Base-by-base conservation (phyloP, 2,329 filamentous ascomycete genomes). In the Gaeumannomyces sp. region DNA sequence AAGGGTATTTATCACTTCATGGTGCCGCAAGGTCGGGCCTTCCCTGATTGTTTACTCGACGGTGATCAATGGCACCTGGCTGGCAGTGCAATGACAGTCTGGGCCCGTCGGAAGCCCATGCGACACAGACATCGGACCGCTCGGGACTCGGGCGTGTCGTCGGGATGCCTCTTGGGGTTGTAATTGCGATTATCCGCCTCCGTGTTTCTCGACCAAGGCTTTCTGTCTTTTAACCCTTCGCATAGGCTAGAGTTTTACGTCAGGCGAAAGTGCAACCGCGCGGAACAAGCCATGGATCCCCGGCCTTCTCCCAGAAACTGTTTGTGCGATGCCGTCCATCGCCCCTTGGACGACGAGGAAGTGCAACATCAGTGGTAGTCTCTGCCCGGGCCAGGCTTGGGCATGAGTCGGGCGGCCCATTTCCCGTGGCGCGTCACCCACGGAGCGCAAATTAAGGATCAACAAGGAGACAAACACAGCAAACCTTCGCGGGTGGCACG, bases 401-500 rank as follows among this genome's bases (percentile, higher is more conserved):
- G 45, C 45, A n/a, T 14, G 45, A 53, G 45, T 53, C 45, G 45
- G 22, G 45, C 45, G 6, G 22, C 45, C 45, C 45, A 53, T 53
- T 53, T 53, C 45, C 45, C 45, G 19, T 53, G 45, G 45, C 45
- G 45, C 19, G 45, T n/a, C 19, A n/a, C 22, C 45, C 19, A 53
- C 45, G 45, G 16, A 22, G 45, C 19, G 45, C 45, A 53, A 53
- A 53, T 53, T 53, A 53, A 53, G 22, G 45, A n/a, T n/a, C 22
- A 0, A 76, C 78, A 53, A 35, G 10, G 19, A 8, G 5, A n/a
- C 22, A 53, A 45, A 22, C 22, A 53, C 19, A n/a, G 13, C 22
- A 53, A n/a, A n/a, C 19, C 16, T 11, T 6, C 45, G 2, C 45
- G 19, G 10, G 45, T n/a, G 22, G 45, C 45, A 53, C 45, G 45